Conservation (phyloP, 208 protist genomes). For the Trypanosoma vivax region DNA sequence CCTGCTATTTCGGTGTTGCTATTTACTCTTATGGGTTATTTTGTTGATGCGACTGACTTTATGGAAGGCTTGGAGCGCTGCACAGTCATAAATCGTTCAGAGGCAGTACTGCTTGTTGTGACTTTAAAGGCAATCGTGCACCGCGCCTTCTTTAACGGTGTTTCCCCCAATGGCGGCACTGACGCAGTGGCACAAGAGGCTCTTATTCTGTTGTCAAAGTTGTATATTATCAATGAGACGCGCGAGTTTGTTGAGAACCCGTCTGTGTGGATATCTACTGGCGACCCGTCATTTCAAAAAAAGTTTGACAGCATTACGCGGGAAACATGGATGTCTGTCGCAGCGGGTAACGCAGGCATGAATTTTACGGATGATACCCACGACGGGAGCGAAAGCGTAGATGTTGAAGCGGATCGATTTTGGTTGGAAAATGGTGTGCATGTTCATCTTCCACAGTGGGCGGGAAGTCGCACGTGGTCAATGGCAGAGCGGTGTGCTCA, state of each 20-base stretch:
- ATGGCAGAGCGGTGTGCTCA: slow-evolving; percentile 39
- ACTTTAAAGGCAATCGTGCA: slow-evolving; percentile 68
- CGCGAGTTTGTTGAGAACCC: slow-evolving; percentile 36
- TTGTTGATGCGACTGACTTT: slow-evolving; percentile 68
- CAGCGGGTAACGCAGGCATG: background rate
- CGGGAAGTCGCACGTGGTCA: slow-evolving; percentile 27
- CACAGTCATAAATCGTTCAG: slow-evolving; percentile 31
- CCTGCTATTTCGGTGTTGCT: slow-evolving; percentile 68
- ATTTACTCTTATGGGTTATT: slow-evolving; percentile 68
- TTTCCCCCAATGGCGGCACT: slow-evolving; percentile 49
- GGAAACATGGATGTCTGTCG: slow-evolving; percentile 28
- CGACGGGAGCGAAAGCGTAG: slow-evolving; percentile 8
- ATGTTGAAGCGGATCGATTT: background rate
- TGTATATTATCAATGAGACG: slow-evolving; percentile 68
- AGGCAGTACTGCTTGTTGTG: slow-evolving; percentile 57
- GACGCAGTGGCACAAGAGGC: slow-evolving; percentile 71
- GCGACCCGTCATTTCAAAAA: slow-evolving; percentile 10
- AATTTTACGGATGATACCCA: background rate
- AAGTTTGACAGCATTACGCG: slow-evolving; percentile 21
- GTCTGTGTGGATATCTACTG: slow-evolving; percentile 53
- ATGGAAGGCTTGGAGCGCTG: slow-evolving; percentile 35
- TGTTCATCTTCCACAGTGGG: slow-evolving; percentile 9
- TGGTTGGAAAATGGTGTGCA: background rate
- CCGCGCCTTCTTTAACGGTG: slow-evolving; percentile 63
- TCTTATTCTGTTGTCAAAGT: slow-evolving; percentile 44